Percentiles rank a stretch among this genome's conserved stretches.
phyloP scores from a whole-genome alignment of 169 alveolate species.

The Plasmodium vinckei region DNA sequence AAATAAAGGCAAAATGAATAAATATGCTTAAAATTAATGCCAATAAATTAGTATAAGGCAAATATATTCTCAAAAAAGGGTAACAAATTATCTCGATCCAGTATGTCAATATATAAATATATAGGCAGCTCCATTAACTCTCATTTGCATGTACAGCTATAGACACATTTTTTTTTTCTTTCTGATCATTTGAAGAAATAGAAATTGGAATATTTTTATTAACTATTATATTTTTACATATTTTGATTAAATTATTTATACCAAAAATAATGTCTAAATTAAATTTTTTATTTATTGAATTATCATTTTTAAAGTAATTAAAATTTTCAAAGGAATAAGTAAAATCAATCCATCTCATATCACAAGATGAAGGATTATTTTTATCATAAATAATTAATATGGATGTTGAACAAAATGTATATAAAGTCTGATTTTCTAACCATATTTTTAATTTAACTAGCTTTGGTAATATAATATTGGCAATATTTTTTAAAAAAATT shows the following conservation, averaged over 20 bases:
- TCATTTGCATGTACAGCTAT: no score
- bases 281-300: background rate
- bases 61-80: no score
- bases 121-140: no score
- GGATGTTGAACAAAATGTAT: conserved; percentile 70
- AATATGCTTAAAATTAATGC: no score
- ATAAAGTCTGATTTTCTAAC: conserved; percentile 44
- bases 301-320: background rate
- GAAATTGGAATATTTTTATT: conserved; percentile 13
- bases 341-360: conserved; percentile 70
- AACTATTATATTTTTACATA: conserved; percentile 45
- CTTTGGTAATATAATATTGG: conserved; percentile 35
- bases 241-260: conserved; percentile 62
- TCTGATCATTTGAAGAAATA: background rate
- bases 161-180: no score
- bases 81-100: no score
- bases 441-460: conserved; percentile 47
- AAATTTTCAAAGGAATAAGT: conserved; percentile 40
- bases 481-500: conserved; percentile 48
- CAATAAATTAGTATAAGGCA: no score
- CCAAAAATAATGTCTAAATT: conserved; percentile 55
- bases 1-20: no score
- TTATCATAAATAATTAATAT: conserved; percentile 56
- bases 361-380: conserved; percentile 51
- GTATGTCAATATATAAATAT: no score